Base-by-base conservation (phyloP, 768 basidiomycete genomes). In the Fomitopsis pulvina region DNA sequence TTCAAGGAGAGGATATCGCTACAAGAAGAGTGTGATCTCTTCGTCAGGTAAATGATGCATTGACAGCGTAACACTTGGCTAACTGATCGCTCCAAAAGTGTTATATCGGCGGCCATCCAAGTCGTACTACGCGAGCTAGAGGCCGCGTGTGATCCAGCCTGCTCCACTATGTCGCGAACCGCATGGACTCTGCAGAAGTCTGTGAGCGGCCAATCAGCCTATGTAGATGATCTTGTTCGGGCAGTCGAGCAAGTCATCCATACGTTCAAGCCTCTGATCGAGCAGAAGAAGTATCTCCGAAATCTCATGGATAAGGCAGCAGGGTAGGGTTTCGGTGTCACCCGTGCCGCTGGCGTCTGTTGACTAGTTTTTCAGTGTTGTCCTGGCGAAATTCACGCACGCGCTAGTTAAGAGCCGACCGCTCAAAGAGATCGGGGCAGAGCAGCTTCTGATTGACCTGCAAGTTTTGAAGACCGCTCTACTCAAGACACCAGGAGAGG, bases 271-370 rank as follows among this genome's bases (percentile, higher is more conserved):
- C 84, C 86, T 2, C 73, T 87, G 8, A 75, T 98, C 9, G 93
- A 98, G 66, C 89, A 92, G 60, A 96, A 96, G 77, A 96, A 92
- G 63, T 98, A 94, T 66, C 63, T 92, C 38, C 75, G 92, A 47
- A 99, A 94, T 67, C 81, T 94, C 64, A 81, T 93, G 45, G 96
- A 99, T 63, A 97, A 96, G 65, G 85, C 87, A 8, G 86, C 87
- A 50, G 91, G 87, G 94, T 96, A 47, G 72, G 61, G 29, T 29
- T 21, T 27, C 18, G 9, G 10, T n/a, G 10, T 32, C 16, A 45
- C 11, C 11, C 8, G 12, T 29, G 9, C 21, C 2, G n/a, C 18
- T 25, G 26, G 11, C 32, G 41, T 27, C 34, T 22, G 30, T 11
- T 41, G 5, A 41, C 20, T 22, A 41, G 8, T 9, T 41, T 22